Evolutionary conservation across 2,329 filamentous ascomycete genomes (phyloP).

Genomic region (Fonsecaea monophora): DNA sequence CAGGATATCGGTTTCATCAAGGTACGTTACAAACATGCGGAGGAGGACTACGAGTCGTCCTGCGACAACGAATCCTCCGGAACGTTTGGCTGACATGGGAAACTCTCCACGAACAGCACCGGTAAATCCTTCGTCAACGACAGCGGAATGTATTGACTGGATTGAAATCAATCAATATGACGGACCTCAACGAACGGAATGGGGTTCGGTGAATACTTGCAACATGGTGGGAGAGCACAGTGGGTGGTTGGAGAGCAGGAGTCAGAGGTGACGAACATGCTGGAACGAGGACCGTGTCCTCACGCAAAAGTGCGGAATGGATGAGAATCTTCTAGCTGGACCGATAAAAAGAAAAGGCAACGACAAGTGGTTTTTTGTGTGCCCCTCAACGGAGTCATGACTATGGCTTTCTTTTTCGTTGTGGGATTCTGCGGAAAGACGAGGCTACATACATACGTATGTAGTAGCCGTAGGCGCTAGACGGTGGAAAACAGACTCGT

Average conservation of each 20-base stretch:
- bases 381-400: neutral
- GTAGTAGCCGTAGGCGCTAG: neutral
- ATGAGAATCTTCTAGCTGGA: neutral
- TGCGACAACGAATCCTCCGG: neutral
- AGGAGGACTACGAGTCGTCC: neutral
- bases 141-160: neutral
- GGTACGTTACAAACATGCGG: conserved; percentile 50
- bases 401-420: neutral
- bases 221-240: neutral
- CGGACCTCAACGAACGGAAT: neutral
- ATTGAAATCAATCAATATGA: neutral
- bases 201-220: neutral
- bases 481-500: neutral
- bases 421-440: neutral
- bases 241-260: neutral
- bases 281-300: neutral
- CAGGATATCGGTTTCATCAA: conserved; percentile 73
- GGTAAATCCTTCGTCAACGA: neutral
- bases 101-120: neutral
- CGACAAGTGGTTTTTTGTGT: neutral
- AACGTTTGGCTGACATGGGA: neutral
- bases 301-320: neutral
- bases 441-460: neutral
- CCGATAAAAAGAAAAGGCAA: too few species aligned
- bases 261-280: neutral